Evolutionary conservation across 2,329 filamentous ascomycete species (phyloP).

Genomic region (Aspergillus alliaceus): DNA sequence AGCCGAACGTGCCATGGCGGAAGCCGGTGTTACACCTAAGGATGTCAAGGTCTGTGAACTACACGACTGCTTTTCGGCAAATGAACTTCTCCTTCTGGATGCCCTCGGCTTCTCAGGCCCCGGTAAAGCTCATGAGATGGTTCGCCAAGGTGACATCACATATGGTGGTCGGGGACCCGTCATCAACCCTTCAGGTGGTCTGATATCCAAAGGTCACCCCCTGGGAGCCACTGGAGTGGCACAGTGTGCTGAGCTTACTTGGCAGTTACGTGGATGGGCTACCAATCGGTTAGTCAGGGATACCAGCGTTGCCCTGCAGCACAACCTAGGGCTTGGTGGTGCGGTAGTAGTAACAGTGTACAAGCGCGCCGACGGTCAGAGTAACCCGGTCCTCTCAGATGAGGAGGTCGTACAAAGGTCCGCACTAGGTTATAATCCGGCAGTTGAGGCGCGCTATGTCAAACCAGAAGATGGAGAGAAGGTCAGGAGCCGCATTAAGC

Average conservation of each 20-base stretch:
- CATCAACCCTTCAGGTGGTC: conserved; percentile 86
- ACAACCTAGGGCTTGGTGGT: conserved; percentile 91
- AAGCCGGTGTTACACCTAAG: conserved; percentile 62
- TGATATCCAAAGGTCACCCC: conserved; percentile 94
- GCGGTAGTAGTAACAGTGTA: conserved; percentile 89
- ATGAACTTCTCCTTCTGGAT: conserved; percentile 87
- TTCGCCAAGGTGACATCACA: conserved; percentile 81
- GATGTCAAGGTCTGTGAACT: conserved; percentile 87
- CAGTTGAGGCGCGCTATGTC: conserved; percentile 82
- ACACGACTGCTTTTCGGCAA: conserved; percentile 96
- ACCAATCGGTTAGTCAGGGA: conserved; percentile 74
- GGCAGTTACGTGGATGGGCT: conserved; percentile 93
- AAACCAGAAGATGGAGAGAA: conserved; percentile 35
- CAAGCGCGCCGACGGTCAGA: conserved; percentile 71
- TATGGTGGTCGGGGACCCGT: conserved; percentile 73
- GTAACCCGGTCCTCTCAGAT: neutral
- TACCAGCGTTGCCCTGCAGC: conserved; percentile 76
- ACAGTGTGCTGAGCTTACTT: conserved; percentile 89
- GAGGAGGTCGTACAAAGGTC: conserved; percentile 47
- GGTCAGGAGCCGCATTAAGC: neutral
- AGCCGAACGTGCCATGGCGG: conserved; percentile 63
- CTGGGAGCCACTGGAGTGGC: conserved; percentile 89
- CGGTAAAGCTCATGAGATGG: conserved; percentile 90
- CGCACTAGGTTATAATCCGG: conserved; percentile 84
- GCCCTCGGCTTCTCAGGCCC: conserved; percentile 73